Evolutionary conservation across 2,329 filamentous ascomycete genomes (phyloP).

Genomic region (Stenocarpella maydis): DNA sequence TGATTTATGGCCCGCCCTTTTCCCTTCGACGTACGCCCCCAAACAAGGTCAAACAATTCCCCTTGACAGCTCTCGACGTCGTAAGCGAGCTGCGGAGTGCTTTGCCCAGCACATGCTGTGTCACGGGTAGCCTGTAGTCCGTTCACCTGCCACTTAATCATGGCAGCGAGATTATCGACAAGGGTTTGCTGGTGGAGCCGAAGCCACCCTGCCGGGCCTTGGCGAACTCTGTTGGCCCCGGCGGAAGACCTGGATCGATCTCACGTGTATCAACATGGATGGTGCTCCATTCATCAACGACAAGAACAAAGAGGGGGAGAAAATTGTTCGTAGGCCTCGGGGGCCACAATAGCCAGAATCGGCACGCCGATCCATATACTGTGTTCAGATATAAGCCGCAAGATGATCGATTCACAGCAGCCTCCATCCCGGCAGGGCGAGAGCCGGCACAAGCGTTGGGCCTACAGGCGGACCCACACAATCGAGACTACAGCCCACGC

Average conservation of each 20-base stretch:
- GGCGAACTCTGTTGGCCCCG: not conserved
- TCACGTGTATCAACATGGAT: not conserved
- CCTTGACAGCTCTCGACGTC: not conserved
- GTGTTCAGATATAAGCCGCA: conserved; percentile 22
- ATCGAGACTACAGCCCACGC: not conserved
- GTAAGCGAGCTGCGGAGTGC: conserved; percentile 11
- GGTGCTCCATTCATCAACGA: not conserved
- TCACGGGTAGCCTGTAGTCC: conserved; percentile 13
- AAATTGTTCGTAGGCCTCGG: not conserved
- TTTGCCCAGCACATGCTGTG: not conserved
- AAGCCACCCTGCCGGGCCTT: not conserved
- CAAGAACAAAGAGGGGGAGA: not conserved
- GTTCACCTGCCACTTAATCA: conserved; percentile 19
- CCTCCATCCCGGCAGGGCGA: conserved; percentile 3
- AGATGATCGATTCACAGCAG: conserved; percentile 19
- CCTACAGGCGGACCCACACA: not conserved
- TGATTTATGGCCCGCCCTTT: not conserved
- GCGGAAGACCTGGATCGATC: conserved; percentile 13
- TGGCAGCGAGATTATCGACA: conserved; percentile 18
- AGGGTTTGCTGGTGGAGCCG: conserved; percentile 11
- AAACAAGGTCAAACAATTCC: not conserved
- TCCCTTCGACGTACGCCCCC: not conserved
- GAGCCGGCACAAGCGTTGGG: not conserved
- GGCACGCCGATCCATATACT: conserved; percentile 8
- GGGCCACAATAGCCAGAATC: not conserved